Percentiles rank a stretch among this genome's conserved stretches.
These are phyloP conservation scores for Teratosphaeria zuluensis DNA, from an alignment of 2,329 filamentous ascomycete genomes.

Conservation along the genomic window DNA sequence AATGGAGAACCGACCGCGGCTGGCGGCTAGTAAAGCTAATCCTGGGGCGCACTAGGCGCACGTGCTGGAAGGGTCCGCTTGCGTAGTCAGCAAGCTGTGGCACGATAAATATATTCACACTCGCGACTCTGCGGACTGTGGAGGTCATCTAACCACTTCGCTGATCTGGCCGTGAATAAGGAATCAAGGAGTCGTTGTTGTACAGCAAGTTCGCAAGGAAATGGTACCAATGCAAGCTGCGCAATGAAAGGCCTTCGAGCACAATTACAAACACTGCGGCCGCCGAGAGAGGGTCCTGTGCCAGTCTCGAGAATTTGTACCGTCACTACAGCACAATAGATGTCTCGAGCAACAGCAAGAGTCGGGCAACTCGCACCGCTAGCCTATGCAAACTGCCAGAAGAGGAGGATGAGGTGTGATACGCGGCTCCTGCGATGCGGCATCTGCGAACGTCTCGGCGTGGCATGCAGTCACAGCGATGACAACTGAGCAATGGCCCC, in stretches of 20 bases:
- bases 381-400: slow-evolving; percentile 37
- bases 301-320: not conserved
- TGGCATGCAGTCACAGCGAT: slow-evolving; percentile 16
- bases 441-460: slow-evolving; percentile 30
- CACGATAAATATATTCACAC: not conserved
- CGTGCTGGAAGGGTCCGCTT: no score
- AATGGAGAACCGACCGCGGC: not conserved
- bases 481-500: slow-evolving; percentile 7
- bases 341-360: not conserved
- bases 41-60: no score
- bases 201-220: no score
- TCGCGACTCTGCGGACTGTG: not conserved
- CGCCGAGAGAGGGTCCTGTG: not conserved
- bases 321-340: slow-evolving; percentile 1
- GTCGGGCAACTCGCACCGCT: slow-evolving; percentile 22
- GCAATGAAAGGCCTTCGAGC: no score
- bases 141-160: not conserved
- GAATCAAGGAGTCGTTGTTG: not conserved
- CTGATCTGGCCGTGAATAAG: not conserved
- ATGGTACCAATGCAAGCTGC: no score
- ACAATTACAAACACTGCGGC: no score
- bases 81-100: not conserved
- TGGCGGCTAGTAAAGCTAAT: not conserved
- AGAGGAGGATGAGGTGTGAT: slow-evolving; percentile 45
- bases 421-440: slow-evolving; percentile 41